Base-by-base conservation (phyloP, 805 yeast species). In the Clavispora fructus region DNA sequence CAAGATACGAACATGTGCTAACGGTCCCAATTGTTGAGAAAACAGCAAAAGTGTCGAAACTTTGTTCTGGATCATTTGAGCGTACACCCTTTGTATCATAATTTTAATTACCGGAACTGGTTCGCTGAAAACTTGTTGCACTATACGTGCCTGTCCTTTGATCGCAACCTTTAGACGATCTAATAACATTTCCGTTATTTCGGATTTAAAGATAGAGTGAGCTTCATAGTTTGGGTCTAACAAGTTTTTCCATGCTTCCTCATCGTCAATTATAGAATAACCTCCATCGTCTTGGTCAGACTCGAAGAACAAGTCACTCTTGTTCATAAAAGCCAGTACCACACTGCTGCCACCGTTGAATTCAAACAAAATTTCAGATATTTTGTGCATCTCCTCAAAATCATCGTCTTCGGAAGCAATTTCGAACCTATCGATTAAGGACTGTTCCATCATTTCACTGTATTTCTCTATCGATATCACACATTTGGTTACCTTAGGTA, bases 311-410 rank as follows among this genome's bases (percentile, higher is more conserved):
- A 84, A 77, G 41, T 82, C 85, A 59, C 87, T 88, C 59, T 87
- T 89, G 59, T 80, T 82, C 37, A 91, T 86, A 65, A 87, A 92
- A 41, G 84, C 81, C 59, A 84, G 88, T 8, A 88, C 85, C 8
- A 91, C 92, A 48, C 85, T 82, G 10, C 79, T 74, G 11, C 97
- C 97, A 16, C 89, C 92, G 59, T 92, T 91, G 69, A 83, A 92
- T 50, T 82, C 87, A 44, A 82, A 78, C 42, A 91, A 71, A 14
- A 90, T 78, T 42, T 79, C 80, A 0, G 97, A 88, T 25, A 83
- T 77, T 46, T 83, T 89, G 56, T 79, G 82, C 85, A 94, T 82
- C 44, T 78, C 79, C n/a, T 72, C 70, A 54, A 80, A 77, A 54
- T 88, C 84, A 49, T 81, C 82, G 25, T 77, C 78, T 47, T 80